Base-by-base conservation (phyloP, 1,284 basidiomycete genomes). In the Exsudoporus floridanus region DNA sequence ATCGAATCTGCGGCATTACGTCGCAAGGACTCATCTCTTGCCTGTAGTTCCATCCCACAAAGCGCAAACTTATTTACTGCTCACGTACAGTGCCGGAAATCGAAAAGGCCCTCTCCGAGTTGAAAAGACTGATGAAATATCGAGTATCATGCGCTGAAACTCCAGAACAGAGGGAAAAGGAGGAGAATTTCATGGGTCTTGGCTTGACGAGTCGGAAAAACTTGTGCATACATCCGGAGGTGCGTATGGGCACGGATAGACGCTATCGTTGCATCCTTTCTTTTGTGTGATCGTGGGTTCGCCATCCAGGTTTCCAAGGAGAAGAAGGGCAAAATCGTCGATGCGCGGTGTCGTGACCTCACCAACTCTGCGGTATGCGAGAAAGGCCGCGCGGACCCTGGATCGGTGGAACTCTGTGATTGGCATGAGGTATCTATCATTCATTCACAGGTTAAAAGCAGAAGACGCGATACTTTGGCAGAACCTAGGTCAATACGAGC, bases 71-170 rank as follows among this genome's bases (percentile, higher is more conserved):
- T 60, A 90, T 99, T 61, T 99, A 99, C 72, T 99, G 97, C 73
- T 99, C 97, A 23, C 95, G 97, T 67, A 99, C 97, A 4, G 97
- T 99, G n/a, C 97, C 97, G 7, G 97, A 99, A 74, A 99, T 99
- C 62, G 97, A 99, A 73, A 99, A 99, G 72, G 97, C 97, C 0
- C 77, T 99, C 43, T 87, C 94, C 1, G 97, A 99, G 75, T 75
- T 99, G 66, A 97, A 98, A 72, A 79, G 96, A 42, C 75, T 99
- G 36, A 94, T 99, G 88, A 86, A 86, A 33, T 99, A 98, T 70
- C 86, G 97, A 33, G 78, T 83, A 63, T 73, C 75, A 38, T 78
- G 72, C 61, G 86, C 88, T 12, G 89, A 90, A 62, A 86, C 81
- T 2, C 80, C 84, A 38, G 88, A 90, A 57, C 79, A 92, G 60